Percentiles rank a stretch among this genome's conserved stretches.
Conservation (phyloP, 305 asterid species). For the Stenogyne calaminthoides region DNA sequence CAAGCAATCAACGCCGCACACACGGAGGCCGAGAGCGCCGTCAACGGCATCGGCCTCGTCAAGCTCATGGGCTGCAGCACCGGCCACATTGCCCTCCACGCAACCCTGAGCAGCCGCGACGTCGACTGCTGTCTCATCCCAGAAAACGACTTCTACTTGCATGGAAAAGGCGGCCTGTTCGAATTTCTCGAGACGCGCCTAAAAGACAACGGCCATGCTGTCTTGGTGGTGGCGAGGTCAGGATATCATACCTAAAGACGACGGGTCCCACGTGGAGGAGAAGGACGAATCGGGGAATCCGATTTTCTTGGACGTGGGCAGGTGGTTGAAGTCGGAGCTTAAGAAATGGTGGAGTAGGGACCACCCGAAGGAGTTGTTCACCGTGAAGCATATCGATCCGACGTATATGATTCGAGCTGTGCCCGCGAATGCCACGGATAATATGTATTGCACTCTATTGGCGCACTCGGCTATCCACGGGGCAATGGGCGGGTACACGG, state of each 20-base stretch:
- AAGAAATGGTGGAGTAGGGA: constrained; percentile 79
- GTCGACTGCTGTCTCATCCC: constrained; percentile 88
- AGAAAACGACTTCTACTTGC: constrained; percentile 62
- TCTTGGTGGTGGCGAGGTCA: constrained; percentile 84
- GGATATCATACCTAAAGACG: constrained; percentile 52
- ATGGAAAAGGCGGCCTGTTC: constrained; percentile 68
- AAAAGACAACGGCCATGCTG: constrained; percentile 59
- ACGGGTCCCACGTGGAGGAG: constrained; percentile 42
- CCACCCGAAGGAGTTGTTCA: constrained; percentile 56
- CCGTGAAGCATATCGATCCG: constrained; percentile 79
- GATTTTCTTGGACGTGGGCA: constrained; percentile 71
- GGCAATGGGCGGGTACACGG: constrained; percentile 87
- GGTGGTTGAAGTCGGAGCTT: constrained; percentile 77
- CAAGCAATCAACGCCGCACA: constrained; percentile 77
- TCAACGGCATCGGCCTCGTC: constrained; percentile 76
- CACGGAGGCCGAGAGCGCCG: constrained; percentile 80
- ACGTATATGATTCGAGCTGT: constrained; percentile 82
- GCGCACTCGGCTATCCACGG: constrained; percentile 85
- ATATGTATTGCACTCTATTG: constrained; percentile 64
- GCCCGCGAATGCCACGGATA: constrained; percentile 75
- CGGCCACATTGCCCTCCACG: constrained; percentile 77
- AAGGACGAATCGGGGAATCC: constrained; percentile 84
- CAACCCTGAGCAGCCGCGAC: constrained; percentile 78
- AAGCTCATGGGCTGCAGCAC: constrained; percentile 93
- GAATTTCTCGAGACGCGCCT: constrained; percentile 54